These are phyloP conservation scores for Metschnikowia anglica DNA, from an alignment of 805 yeast genomes.

Conservation along the genomic window DNA sequence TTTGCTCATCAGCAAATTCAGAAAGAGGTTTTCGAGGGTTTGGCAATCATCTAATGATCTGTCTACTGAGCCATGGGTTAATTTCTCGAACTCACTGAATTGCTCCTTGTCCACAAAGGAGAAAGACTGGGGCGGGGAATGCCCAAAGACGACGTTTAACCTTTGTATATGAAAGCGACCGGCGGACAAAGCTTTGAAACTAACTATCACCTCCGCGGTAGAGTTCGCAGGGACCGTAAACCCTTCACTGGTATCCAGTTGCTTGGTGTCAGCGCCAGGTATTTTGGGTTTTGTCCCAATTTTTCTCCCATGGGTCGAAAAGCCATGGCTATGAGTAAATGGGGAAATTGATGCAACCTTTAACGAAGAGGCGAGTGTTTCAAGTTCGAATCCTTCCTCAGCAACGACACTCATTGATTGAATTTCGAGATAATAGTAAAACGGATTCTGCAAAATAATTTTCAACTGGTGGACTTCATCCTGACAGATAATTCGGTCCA, in stretches of 20 bases:
- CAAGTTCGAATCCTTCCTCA: conserved; percentile 28
- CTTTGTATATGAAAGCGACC: conserved; percentile 55
- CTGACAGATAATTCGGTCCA: conserved; percentile 42
- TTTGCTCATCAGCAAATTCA: conserved; percentile 28
- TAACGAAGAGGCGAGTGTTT: conserved; percentile 20
- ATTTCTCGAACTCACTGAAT: conserved; percentile 11
- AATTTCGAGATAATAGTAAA: conserved; percentile 67
- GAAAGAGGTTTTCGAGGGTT: conserved; percentile 19
- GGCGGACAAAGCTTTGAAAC: conserved; percentile 47
- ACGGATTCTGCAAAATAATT: conserved; percentile 73
- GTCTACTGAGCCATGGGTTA: conserved; percentile 3
- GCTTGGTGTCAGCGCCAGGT: neutral
- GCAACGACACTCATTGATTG: conserved; percentile 44
- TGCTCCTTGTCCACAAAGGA: conserved; percentile 36
- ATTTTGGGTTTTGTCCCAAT: neutral
- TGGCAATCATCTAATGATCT: neutral
- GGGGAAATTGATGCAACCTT: conserved; percentile 1
- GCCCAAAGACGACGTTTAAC: conserved; percentile 48
- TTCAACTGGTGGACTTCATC: conserved; percentile 58
- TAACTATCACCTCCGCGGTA: conserved; percentile 39
- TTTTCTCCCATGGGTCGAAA: conserved; percentile 4
- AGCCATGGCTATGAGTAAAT: conserved; percentile 3
- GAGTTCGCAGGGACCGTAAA: conserved; percentile 31
- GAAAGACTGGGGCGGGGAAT: conserved; percentile 50
- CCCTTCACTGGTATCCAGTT: neutral